Base-by-base conservation (phyloP, 768 basidiomycete genomes). In the Amanita rubescens region DNA sequence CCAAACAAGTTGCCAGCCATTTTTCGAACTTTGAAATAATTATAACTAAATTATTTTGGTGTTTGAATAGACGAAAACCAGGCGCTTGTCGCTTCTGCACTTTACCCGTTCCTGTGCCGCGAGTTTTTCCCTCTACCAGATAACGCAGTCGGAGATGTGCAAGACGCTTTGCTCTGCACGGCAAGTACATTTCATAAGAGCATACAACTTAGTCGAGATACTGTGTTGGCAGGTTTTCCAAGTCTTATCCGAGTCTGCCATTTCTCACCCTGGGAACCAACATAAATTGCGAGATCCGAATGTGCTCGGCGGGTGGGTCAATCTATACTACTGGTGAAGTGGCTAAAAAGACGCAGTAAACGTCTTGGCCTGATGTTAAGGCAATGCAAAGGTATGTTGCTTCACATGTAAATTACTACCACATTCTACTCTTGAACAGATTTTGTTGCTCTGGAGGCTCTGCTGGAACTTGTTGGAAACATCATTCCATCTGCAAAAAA, bases 391-490 rank as follows among this genome's bases (percentile, higher is more conserved):
- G 79, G 84, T 76, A 58, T 20, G 58, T 35, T 19, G 38, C 9
- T 8, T 5, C n/a, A 25, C 37, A 25, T 25, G n/a, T 14, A 39
- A 27, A 9, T 15, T 19, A 9, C 47, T 20, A 24, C 2, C 11
- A 20, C 25, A 6, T 37, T 47, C 14, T 8, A 37, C 30, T 10
- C 45, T 55, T 32, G 7, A 57, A 39, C 32, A 61, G 84, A 80
- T 51, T 83, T 75, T 59, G 66, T 85, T 15, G 73, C 75, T 12
- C 64, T 83, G 39, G 84, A 86, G 61, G 71, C 75, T 14, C 70
- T 84, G 3, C 62, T 85, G 39, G 75, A 78, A 49, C 58, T 86
- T 0, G 76, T 84, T 60, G 82, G 76, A 32, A 75, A 76, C 37
- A 65, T 84, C 12, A 63, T 85, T 22, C 80, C 82, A 15, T 67